Conservation (phyloP, 805 yeast species). For the Barnettozyma wickerhamii region DNA sequence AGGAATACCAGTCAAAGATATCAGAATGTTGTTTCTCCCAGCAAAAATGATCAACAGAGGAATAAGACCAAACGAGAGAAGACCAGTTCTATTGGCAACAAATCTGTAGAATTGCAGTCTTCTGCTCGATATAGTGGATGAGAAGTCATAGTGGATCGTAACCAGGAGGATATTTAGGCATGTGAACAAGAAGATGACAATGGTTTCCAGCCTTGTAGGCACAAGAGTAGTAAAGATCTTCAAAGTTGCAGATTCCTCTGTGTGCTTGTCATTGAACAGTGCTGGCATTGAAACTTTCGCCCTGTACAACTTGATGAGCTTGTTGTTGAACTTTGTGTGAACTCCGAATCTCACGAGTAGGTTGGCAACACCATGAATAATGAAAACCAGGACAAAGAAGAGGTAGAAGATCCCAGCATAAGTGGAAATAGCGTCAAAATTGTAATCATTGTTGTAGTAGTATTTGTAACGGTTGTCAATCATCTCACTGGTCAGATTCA, state of each 20-base stretch:
- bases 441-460: conserved; percentile 10
- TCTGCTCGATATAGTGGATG: not conserved
- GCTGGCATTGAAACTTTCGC: conserved; percentile 21
- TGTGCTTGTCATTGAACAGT: conserved; percentile 16
- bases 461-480: conserved; percentile 1
- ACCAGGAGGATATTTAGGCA: conserved; percentile 15
- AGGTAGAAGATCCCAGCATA: conserved; percentile 30
- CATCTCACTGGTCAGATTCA: conserved; percentile 2
- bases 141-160: conserved; percentile 12
- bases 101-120: not conserved
- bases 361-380: conserved; percentile 32
- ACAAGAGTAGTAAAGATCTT: conserved; percentile 14
- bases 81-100: conserved; percentile 23
- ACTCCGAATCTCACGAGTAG: conserved; percentile 24
- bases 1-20: conserved; percentile 57
- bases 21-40: conserved; percentile 66
- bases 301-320: conserved; percentile 16
- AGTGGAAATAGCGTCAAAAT: conserved; percentile 16
- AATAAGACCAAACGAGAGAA: conserved; percentile 31
- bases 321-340: conserved; percentile 12
- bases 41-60: conserved; percentile 61
- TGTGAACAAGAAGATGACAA: conserved; percentile 33
- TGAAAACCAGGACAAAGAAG: conserved; percentile 38
- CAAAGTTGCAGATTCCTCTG: conserved; percentile 1
- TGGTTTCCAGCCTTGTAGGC: conserved; percentile 23